Base-by-base conservation (phyloP, 129 eudicot species). In the Oenanthe sinensis region DNA sequence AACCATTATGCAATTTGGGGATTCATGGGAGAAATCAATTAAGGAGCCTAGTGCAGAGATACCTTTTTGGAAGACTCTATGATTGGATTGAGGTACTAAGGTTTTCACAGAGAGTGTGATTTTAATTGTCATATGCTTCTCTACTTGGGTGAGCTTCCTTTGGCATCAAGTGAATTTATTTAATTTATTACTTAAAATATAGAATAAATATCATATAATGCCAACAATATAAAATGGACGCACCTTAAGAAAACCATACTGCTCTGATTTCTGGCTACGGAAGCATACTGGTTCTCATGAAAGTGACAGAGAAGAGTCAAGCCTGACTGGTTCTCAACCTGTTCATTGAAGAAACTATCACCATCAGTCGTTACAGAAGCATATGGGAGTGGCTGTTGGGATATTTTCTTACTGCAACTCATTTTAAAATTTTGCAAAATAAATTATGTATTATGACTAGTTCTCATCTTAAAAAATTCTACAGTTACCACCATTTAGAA, bases 291-390 rank as follows among this genome's bases (percentile, higher is more conserved):
- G 47, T 88, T 82, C 71, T 90, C 89, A 69, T 85, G 73, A 82
- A 96, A 92, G 77, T 89, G 95, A 82, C 95, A 92, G 77, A 83
- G 70, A 74, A 96, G 92, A 55, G 82, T 69, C 71, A 92, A 75
- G 46, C 92, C 96, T 75, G 92, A 82, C 83, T 83, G 91, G 87
- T 96, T 96, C 81, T 89, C 95, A 79, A 96, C 96, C 99, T 95
- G 93, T 65, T 60, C 87, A 85, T 75, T 65, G 45, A 52, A 72
- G 76, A 75, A 79, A 72, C 8, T 55, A 76, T 24, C 50, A 81
- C 46, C 2, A 68, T 8, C 40, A 15, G 5, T 55, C 65, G 22
- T 55, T 8, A 55, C 22, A n/a, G 15, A 60, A 60, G 68, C 33
- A 10, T 8, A 24, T 24, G 68, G 68, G 33, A 4, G 28, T n/a